Conservation (phyloP, 495 filamentous ascomycete species). For the Talaromyces thailandensis region DNA sequence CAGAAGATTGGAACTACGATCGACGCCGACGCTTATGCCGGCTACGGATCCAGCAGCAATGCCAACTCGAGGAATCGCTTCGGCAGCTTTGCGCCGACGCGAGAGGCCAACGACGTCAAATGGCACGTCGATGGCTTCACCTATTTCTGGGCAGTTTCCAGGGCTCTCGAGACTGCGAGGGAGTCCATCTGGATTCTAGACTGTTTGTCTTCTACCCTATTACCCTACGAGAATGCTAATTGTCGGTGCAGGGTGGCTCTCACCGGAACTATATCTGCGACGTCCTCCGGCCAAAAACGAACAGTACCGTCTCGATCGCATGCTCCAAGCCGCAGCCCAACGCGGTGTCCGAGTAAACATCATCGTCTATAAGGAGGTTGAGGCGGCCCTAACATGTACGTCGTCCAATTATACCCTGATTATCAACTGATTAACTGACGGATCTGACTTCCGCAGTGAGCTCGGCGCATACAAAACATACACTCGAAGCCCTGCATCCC, state of each 20-base stretch:
- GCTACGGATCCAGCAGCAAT: constrained; percentile 33
- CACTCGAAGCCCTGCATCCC: constrained; percentile 65
- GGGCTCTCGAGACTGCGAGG: constrained; percentile 72
- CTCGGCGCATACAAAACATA: constrained; percentile 78
- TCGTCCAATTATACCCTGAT: constrained; percentile 20
- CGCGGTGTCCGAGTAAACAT: constrained; percentile 82
- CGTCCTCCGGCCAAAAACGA: constrained; percentile 76
- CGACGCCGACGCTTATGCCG: constrained; percentile 40
- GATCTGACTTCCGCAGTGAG: constrained; percentile 44
- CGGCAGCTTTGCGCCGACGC: constrained; percentile 69
- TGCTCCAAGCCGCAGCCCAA: constrained; percentile 81
- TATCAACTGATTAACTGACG: constrained; percentile 7
- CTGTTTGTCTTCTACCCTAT: constrained; percentile 36
- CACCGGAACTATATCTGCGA: constrained; percentile 81
- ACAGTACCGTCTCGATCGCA: constrained; percentile 78
- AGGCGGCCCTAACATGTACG: constrained; percentile 78
- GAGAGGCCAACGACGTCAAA: constrained; percentile 60
- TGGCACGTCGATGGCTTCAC: constrained; percentile 92
- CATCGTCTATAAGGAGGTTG: constrained; percentile 92
- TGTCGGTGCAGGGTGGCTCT: constrained; percentile 63
- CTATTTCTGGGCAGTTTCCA: constrained; percentile 85
- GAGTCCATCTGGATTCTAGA: constrained; percentile 91
- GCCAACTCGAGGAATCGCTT: constrained; percentile 55
- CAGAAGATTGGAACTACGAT: constrained; percentile 37
- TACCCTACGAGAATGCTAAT: neutral